Evolutionary conservation across 2,329 filamentous ascomycete genomes (phyloP).

Genomic region (Neopestalotiopsis sp.): DNA sequence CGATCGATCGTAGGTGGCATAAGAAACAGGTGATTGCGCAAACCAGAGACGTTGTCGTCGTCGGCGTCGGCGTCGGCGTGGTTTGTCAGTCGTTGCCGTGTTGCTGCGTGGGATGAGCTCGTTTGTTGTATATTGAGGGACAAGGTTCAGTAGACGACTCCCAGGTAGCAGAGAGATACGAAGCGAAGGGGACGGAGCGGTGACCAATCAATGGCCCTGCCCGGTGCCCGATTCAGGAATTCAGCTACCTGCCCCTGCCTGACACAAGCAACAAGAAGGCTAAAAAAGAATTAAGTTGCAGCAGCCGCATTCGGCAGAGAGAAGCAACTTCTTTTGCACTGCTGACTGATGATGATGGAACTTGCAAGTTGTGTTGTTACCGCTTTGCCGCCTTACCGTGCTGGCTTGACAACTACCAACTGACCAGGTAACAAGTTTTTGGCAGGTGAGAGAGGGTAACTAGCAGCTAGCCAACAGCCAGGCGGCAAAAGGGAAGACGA

Average conservation of each 20-base stretch:
- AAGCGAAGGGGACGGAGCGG: conserved; percentile 6
- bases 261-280: not conserved
- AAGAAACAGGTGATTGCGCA: not conserved
- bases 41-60: not conserved
- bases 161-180: not conserved
- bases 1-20: not conserved
- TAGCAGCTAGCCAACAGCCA: too few species aligned
- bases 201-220: conserved; percentile 12
- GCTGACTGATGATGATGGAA: not conserved
- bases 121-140: conserved; percentile 14
- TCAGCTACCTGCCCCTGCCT: conserved; percentile 1
- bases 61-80: too few species aligned
- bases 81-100: not conserved
- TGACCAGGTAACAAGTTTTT: too few species aligned
- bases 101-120: not conserved
- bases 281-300: not conserved
- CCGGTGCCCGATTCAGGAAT: conserved; percentile 1
- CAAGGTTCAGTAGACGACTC: conserved; percentile 2
- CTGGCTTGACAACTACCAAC: too few species aligned
- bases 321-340: not conserved
- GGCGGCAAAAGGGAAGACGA: not conserved
- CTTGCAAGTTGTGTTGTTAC: not conserved
- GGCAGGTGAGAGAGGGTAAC: too few species aligned
- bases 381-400: too few species aligned
- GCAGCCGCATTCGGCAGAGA: not conserved